A percentile compares a stretch with the other conserved stretches of the same genome.
phyloP scores from a whole-genome alignment of 179 eudicot genomes.

The Dionaea muscipula region DNA sequence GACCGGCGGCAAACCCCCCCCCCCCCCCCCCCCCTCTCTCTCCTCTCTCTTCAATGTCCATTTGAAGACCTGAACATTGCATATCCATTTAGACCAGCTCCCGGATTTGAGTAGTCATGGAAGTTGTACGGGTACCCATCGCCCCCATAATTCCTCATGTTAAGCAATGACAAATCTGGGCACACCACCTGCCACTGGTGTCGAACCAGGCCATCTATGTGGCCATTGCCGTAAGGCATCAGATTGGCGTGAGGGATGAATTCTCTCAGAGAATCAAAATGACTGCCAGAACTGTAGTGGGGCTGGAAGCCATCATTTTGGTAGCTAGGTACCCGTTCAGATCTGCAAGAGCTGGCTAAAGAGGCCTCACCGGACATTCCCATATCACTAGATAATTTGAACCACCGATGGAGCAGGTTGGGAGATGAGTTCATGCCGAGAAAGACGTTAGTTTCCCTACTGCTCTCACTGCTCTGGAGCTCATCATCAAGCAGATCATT shows the following conservation, averaged over 20 bases:
- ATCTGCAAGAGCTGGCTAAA: conserved; percentile 43
- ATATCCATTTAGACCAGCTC: conserved; percentile 44
- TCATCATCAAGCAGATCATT: conserved; percentile 89
- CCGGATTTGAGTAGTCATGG: conserved; percentile 44
- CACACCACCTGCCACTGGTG: conserved; percentile 58
- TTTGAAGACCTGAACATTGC: conserved; percentile 53
- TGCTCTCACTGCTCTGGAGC: conserved; percentile 23
- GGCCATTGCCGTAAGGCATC: conserved; percentile 39
- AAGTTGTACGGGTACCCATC: conserved; percentile 40
- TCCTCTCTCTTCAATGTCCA: conserved; percentile 36
- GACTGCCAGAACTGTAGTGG: conserved; percentile 33
- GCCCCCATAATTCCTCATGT: conserved; percentile 29
- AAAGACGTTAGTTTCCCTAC: conserved; percentile 18
- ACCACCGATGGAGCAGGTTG: conserved; percentile 39
- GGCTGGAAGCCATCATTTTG: conserved; percentile 39
- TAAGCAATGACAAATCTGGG: conserved; percentile 36
- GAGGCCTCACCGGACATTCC: conserved; percentile 13
- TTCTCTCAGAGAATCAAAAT: conserved; percentile 29
- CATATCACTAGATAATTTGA: conserved; percentile 36
- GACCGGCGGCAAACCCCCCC: too few species aligned
- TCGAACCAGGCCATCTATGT: conserved; percentile 32
- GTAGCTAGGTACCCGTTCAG: conserved; percentile 43
- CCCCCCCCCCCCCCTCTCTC: too few species aligned
- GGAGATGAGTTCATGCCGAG: conserved; percentile 28
- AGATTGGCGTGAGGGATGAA: conserved; percentile 39